phyloP scores from a whole-genome alignment of 352 stramenopile species.

The Globisporangium paddicum region DNA sequence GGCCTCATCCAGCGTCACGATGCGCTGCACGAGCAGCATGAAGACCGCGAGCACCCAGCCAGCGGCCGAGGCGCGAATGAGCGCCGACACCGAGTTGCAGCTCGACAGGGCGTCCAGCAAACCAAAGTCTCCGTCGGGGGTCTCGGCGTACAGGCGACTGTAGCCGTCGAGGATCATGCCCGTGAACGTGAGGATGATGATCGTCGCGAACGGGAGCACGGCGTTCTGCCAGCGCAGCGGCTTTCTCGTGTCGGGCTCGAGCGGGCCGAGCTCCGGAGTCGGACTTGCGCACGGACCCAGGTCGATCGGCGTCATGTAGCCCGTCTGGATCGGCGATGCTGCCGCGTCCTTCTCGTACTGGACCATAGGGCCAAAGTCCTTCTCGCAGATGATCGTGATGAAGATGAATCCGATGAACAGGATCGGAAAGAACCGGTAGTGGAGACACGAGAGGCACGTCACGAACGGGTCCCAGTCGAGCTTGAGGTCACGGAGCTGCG shows the following conservation, averaged over 20 bases:
- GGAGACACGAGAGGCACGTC: constrained; percentile 76
- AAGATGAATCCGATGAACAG: constrained; percentile 88
- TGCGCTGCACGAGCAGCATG: constrained; percentile 71
- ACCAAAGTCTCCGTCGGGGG: constrained; percentile 42
- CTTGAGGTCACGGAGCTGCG: constrained; percentile 65
- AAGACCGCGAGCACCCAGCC: constrained; percentile 71
- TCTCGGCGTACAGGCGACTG: constrained; percentile 30
- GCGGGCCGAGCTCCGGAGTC: constrained; percentile 49
- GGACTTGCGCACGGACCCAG: constrained; percentile 69
- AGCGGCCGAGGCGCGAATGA: constrained; percentile 74
- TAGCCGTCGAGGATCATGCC: constrained; percentile 88
- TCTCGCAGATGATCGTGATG: constrained; percentile 88
- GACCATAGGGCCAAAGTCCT: constrained; percentile 86
- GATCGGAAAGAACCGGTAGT: constrained; percentile 87
- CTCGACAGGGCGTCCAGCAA: constrained; percentile 73
- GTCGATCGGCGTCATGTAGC: constrained; percentile 57
- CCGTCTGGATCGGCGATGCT: constrained; percentile 58
- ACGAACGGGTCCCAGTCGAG: constrained; percentile 87
- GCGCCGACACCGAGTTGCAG: constrained; percentile 69
- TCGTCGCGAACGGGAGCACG: constrained; percentile 76
- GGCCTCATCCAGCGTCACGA: constrained; percentile 84
- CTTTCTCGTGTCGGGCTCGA: constrained; percentile 69
- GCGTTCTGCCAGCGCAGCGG: constrained; percentile 83
- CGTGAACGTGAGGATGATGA: constrained; percentile 80
- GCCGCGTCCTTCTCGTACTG: constrained; percentile 82